phyloP scores from a whole-genome alignment of 2,329 filamentous ascomycete species.

The Colletotrichum nymphaeae region DNA sequence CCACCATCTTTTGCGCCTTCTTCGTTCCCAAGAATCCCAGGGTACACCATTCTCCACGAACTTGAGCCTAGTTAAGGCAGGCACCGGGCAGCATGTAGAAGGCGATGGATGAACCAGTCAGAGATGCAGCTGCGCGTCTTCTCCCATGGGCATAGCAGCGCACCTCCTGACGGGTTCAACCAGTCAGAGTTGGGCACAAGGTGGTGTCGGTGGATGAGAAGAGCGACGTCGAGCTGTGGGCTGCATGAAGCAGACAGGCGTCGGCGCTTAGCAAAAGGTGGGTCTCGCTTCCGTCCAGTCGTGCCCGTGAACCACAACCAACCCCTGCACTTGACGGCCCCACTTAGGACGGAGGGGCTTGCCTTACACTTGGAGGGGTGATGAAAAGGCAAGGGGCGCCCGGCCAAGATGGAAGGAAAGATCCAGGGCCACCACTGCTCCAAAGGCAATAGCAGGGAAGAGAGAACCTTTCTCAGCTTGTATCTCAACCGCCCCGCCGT shows the following conservation, averaged over 20 bases:
- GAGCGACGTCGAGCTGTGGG: constrained; percentile 45
- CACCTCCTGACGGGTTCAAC: constrained; percentile 37
- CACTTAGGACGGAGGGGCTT: background rate
- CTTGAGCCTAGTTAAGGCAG: constrained; percentile 15
- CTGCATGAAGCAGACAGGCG: constrained; percentile 63
- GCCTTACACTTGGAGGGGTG: constrained; percentile 2
- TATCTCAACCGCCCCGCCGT: background rate
- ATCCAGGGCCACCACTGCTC: background rate
- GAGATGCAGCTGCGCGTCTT: constrained; percentile 53
- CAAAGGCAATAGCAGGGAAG: background rate
- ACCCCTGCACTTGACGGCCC: constrained; percentile 44
- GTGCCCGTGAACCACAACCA: constrained; percentile 47
- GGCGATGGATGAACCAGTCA: constrained; percentile 38
- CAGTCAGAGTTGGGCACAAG: constrained; percentile 45
- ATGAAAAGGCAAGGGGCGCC: constrained; percentile 12
- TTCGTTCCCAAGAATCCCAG: background rate
- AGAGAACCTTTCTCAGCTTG: background rate
- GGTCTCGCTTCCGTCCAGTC: constrained; percentile 53
- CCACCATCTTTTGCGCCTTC: background rate
- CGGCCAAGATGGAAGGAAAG: background rate
- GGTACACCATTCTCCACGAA: constrained; percentile 1
- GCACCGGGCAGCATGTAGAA: constrained; percentile 23
- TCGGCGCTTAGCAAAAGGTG: constrained; percentile 66
- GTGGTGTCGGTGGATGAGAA: constrained; percentile 43
- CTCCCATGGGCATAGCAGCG: constrained; percentile 36